A percentile compares a stretch with the other conserved stretches of the same genome.
phyloP scores from a whole-genome alignment of 257 asterid genomes.

The Rehmannia glutinosa region DNA sequence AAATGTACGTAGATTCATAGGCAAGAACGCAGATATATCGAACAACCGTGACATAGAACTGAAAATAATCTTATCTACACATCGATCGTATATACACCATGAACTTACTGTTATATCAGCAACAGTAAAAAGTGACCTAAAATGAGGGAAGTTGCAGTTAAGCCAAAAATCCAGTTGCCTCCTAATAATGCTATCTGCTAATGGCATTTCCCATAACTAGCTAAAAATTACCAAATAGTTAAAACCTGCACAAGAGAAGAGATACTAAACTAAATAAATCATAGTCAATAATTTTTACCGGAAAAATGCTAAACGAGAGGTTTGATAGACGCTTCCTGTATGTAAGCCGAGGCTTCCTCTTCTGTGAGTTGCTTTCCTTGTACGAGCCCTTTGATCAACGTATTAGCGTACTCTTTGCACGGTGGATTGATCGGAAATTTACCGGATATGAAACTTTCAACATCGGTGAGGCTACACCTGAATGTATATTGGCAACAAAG shows the following conservation, averaged over 20 bases:
- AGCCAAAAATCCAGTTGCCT: background rate
- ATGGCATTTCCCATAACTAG: background rate
- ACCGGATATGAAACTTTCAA: conserved; percentile 61
- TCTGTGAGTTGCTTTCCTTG: conserved; percentile 75
- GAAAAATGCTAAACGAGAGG: conserved; percentile 37
- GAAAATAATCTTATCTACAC: background rate
- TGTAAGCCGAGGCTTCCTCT: conserved; percentile 69
- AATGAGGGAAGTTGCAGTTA: background rate
- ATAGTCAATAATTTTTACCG: background rate
- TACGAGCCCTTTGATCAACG: conserved; percentile 72
- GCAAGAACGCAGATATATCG: too few species aligned
- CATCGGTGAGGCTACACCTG: conserved; percentile 64
- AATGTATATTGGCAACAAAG: conserved; percentile 7
- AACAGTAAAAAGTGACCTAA: conserved; percentile 1
- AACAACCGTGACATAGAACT: background rate
- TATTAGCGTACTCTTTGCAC: conserved; percentile 51
- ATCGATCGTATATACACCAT: background rate
- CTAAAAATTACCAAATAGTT: background rate
- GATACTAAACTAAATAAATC: conserved; percentile 10
- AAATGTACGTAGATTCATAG: too few species aligned
- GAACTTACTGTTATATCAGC: background rate
- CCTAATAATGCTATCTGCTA: conserved; percentile 2
- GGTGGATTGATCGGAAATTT: conserved; percentile 49
- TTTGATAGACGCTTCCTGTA: conserved; percentile 55
- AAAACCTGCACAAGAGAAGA: conserved; percentile 7